Evolutionary conservation across 306 rosid species (phyloP).

Genomic region (Ochetophila trinervis): DNA sequence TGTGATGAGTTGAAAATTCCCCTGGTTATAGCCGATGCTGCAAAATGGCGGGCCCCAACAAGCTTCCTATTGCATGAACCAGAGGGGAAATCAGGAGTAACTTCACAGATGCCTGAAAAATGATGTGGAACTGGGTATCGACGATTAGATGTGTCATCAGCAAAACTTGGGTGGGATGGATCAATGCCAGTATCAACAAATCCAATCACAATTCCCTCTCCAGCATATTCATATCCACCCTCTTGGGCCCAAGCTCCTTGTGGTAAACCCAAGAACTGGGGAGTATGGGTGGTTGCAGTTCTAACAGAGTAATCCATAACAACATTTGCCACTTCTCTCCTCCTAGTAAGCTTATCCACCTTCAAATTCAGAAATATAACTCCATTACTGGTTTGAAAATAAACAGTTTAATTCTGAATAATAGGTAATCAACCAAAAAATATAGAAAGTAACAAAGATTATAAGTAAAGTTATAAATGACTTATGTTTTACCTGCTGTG

Average conservation of each 20-base stretch:
- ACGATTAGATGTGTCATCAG: slow-evolving; percentile 41
- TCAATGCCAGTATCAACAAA: slow-evolving; percentile 93
- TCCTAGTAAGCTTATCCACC: slow-evolving; percentile 78
- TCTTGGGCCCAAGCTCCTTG: slow-evolving; percentile 82
- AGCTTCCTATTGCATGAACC: slow-evolving; percentile 98
- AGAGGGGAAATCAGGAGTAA: slow-evolving; percentile 91
- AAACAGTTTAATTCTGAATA: too few species aligned
- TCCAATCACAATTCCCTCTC: slow-evolving; percentile 89
- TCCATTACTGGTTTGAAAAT: background rate
- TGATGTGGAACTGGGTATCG: slow-evolving; percentile 80
- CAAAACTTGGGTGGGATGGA: slow-evolving; percentile 86
- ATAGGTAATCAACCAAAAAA: background rate
- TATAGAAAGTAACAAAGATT: background rate
- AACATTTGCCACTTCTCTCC: slow-evolving; percentile 82
- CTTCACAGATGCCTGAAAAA: slow-evolving; percentile 91
- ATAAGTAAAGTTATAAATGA: background rate
- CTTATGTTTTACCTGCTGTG: slow-evolving; percentile 60
- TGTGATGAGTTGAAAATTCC: slow-evolving; percentile 81
- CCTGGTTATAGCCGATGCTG: slow-evolving; percentile 94
- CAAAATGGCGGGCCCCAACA: slow-evolving; percentile 95
- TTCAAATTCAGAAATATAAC: slow-evolving; percentile 30
- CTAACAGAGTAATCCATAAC: slow-evolving; percentile 83
- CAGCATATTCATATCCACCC: slow-evolving; percentile 86
- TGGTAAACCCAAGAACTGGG: slow-evolving; percentile 91
- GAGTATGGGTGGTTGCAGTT: slow-evolving; percentile 96